Evolutionary conservation across 1,284 basidiomycete genomes (phyloP).

Genomic region (Ustilago sp.): DNA sequence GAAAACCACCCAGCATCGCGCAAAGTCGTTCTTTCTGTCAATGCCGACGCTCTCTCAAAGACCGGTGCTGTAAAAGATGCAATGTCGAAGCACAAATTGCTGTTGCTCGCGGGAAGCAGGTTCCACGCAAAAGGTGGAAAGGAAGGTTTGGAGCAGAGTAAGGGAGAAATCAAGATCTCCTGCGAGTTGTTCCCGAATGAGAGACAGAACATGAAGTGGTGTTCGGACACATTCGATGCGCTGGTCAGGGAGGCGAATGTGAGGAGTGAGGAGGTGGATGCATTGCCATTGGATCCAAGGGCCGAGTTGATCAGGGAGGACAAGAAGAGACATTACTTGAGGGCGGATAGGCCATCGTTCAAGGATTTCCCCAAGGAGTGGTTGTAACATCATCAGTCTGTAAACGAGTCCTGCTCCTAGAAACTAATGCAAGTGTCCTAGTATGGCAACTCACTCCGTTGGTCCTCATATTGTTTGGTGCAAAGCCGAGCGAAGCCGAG

Average conservation of each 20-base stretch:
- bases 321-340: conserved; percentile 53
- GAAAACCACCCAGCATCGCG: conserved; percentile 68
- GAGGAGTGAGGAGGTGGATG: conserved; percentile 55
- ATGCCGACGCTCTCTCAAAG: conserved; percentile 57
- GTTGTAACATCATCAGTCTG: conserved; percentile 52
- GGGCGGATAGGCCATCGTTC: conserved; percentile 54
- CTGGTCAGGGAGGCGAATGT: conserved; percentile 68
- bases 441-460: not conserved
- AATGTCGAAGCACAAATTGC: conserved; percentile 69
- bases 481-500: not conserved
- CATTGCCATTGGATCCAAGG: conserved; percentile 68
- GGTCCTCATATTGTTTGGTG: not conserved
- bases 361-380: conserved; percentile 69
- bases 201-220: conserved; percentile 71
- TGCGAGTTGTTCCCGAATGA: conserved; percentile 69
- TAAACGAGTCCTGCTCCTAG: not conserved
- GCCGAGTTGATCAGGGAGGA: conserved; percentile 49
- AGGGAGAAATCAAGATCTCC: conserved; percentile 67
- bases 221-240: conserved; percentile 70
- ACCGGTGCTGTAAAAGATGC: conserved; percentile 44
- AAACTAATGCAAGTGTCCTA: not conserved
- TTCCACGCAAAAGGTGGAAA: conserved; percentile 35
- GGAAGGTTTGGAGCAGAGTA: conserved; percentile 11
- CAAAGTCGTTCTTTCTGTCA: conserved; percentile 67
- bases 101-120: conserved; percentile 68